Percentiles rank a stretch among this genome's conserved stretches.
These are phyloP conservation scores for Coniochaeta sp. DNA, from an alignment of 2,329 filamentous ascomycete genomes.

Conservation along the genomic window DNA sequence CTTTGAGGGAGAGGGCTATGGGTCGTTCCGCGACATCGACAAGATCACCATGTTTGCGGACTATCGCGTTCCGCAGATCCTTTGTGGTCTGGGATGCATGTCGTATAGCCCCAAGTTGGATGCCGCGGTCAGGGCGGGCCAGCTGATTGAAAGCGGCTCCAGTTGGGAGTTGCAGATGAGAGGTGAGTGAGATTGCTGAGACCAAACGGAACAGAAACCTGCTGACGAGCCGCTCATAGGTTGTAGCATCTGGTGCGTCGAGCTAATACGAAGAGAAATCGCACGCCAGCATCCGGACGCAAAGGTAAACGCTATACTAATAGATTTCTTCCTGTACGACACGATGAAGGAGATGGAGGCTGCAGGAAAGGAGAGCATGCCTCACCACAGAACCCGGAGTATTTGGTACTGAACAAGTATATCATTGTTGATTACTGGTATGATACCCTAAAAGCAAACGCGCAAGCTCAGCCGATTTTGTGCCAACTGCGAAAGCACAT, in stretches of 20 bases:
- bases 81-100: conserved; percentile 75
- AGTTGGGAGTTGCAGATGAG: conserved; percentile 82
- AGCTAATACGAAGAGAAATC: conserved; percentile 80
- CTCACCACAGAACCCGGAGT: conserved; percentile 84
- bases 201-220: neutral
- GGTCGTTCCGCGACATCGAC: conserved; percentile 82
- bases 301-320: conserved; percentile 77
- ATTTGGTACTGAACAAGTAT: conserved; percentile 71
- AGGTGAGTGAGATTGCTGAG: conserved; percentile 40
- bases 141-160: conserved; percentile 62
- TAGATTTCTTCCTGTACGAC: conserved; percentile 97
- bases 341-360: conserved; percentile 79
- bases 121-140: conserved; percentile 56
- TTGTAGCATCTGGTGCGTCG: conserved; percentile 94
- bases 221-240: conserved; percentile 33
- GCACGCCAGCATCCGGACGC: conserved; percentile 62
- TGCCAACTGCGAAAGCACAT: neutral
- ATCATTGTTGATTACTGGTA: neutral
- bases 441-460: conserved; percentile 2
- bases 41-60: conserved; percentile 98
- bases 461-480: neutral
- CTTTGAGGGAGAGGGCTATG: conserved; percentile 74
- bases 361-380: conserved; percentile 52
- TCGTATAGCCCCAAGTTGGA: conserved; percentile 78
- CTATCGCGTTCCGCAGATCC: conserved; percentile 91